Evolutionary conservation across 78 protist genomes (phyloP), one percentile per base, ranked within the genome.

Genomic region (Mastigamoeba balamuthi): DNA sequence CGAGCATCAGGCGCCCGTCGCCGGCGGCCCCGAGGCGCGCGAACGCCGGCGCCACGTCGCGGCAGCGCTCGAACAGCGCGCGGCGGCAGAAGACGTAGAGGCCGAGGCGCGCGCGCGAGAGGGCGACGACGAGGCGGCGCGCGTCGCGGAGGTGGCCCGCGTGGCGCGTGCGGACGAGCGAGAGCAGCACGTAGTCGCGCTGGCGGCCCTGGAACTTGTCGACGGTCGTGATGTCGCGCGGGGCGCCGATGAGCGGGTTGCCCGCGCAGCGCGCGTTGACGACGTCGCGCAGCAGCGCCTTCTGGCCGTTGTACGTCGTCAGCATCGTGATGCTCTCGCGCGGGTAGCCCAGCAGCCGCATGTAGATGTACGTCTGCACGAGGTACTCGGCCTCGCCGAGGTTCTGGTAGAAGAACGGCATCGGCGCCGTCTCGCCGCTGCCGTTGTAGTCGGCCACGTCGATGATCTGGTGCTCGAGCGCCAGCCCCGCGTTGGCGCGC

Each of bases 281-380:
- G 4, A 81, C 66, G 68, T 77, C 66, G 23, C 66, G 58, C 7
- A 95, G 38, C n/a, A 95, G 83, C 0, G 44, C 72, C 40, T 84
- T 83, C 42, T 96, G 99, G 33, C 98, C 97, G 66, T 94, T 93
- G 75, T 96, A 95, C n/a, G 99, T 89, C 2, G 99, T 92, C 48
- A 96, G 38, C 25, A 96, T 80, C 10, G 95, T 44, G 36, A 95
- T 95, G 6, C 69, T 36, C 10, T 76, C 66, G 25, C 85, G 77
- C 2, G 94, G 89, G 74, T 92, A 92, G 1, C 97, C 98, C 33
- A 85, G 29, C 1, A 95, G 74, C 25, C 97, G 88, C 95, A 96
- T 94, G 89, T 88, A 93, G 95, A 87, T 90, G 89, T 73, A 96
- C 44, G 43, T 42, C 3, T 89, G 76, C 0, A 92, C 97, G 9